Conservation (phyloP, 2,329 filamentous ascomycete species). For the Penicillium sp. region DNA sequence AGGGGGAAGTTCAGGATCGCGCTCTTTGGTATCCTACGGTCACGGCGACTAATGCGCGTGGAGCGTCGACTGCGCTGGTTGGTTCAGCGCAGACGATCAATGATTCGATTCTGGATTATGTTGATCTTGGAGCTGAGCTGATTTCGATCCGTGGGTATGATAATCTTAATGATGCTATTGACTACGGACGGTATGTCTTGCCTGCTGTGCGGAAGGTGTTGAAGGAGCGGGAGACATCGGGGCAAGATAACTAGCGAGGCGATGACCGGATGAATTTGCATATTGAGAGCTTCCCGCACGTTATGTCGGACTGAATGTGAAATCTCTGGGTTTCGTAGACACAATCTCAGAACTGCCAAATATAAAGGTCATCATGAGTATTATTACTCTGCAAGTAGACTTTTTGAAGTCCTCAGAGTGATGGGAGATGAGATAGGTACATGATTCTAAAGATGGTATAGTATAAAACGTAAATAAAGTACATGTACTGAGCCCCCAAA, state of each 20-base stretch:
- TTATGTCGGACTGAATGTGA: neutral
- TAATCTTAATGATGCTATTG: constrained; percentile 61
- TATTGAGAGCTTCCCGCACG: neutral
- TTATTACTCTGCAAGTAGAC: neutral
- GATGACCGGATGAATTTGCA: neutral
- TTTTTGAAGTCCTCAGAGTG: neutral
- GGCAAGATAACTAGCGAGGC: neutral
- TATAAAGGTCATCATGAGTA: neutral
- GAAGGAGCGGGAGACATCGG: constrained; percentile 1
- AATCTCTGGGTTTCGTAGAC: too few species aligned
- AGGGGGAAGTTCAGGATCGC: constrained; percentile 59
- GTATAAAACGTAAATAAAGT: neutral
- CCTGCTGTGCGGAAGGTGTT: constrained; percentile 48
- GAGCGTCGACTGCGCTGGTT: constrained; percentile 61
- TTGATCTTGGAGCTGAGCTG: constrained; percentile 57
- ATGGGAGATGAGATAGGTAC: constrained; percentile 4
- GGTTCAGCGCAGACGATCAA: constrained; percentile 56
- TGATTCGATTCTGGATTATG: constrained; percentile 60
- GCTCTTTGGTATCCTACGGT: constrained; percentile 66
- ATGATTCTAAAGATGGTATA: neutral
- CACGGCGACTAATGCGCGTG: constrained; percentile 61
- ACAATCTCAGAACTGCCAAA: too few species aligned
- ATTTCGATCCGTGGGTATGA: constrained; percentile 65
- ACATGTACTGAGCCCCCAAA: neutral
- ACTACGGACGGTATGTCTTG: constrained; percentile 60